Evolutionary conservation across 2,329 filamentous ascomycete species (phyloP), one percentile per base, ranked within the genome.

Genomic region (Volutella citrinella): DNA sequence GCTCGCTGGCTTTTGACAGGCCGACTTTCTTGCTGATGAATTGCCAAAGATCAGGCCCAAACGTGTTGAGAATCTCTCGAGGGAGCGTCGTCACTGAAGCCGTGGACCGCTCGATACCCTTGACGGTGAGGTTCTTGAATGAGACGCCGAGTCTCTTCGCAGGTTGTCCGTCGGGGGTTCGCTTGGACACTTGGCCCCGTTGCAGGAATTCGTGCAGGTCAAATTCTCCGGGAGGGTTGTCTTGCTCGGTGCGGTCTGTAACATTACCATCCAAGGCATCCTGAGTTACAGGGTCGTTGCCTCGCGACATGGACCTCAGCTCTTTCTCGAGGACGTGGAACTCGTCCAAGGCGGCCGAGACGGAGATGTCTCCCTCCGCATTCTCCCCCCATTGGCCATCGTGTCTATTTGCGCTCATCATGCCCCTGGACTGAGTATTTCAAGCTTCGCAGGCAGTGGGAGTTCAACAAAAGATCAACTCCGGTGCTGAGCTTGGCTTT

Each of bases 41-140:
- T 16, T 66, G 71, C 54, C 84, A 88, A 1, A 88, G 61, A 57
- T 89, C 84, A 0, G 84, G 84, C 0, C 84, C 84, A 52, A 89
- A 88, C 0, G 83, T 87, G 16, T 83, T 83, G 7, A 87, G 42
- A 18, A 89, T 68, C 3, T 84, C 84, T 43, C 84, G 72, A 1
- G 84, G 83, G 0, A 89, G 60, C 0, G 82, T 86, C 43, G 76
- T 76, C 20, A 83, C 82, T 40, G 84, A 82, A 0, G 75, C 76
- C 0, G 80, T 70, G 1, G 77, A 78, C 5, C 76, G 76, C 28
- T 77, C 76, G 7, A 80, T 64, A n/a, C 84, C 84, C 54, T 81
- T 79, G 13, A 88, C 84, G 0, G 78, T 86, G 31, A 88, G 66
- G 44, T 84, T 71, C 57, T 81, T 85, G 67, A 81, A 89, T 2